A percentile compares a stretch with the other conserved stretches of the same genome.
These are phyloP conservation scores for Drosera capensis DNA, from an alignment of 148 eudicot genomes.

Conservation along the genomic window DNA sequence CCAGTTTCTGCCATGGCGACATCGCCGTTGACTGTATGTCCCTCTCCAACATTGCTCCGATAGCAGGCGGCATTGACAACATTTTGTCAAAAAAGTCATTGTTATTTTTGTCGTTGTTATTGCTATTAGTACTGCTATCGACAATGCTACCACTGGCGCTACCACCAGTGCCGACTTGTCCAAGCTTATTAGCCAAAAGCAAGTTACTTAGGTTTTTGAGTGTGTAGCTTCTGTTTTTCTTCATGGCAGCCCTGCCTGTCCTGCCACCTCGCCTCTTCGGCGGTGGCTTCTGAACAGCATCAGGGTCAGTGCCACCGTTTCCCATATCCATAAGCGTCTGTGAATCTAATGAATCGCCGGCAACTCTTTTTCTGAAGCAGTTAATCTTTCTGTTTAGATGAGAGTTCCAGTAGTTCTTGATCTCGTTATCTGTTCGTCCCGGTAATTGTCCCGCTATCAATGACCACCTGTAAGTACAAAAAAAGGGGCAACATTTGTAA, in stretches of 20 bases:
- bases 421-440: conserved; percentile 93
- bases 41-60: neutral
- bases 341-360: neutral
- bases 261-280: conserved; percentile 34
- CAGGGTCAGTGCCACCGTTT: no score
- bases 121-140: neutral
- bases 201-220: neutral
- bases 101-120: neutral
- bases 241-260: conserved; percentile 27
- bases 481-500: no score
- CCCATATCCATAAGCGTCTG: neutral
- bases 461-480: conserved; percentile 4
- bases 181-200: neutral
- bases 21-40: neutral
- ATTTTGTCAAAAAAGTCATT: neutral
- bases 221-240: conserved; percentile 19
- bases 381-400: conserved; percentile 52
- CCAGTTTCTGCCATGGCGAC: neutral
- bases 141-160: no score
- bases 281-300: neutral
- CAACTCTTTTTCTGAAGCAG: conserved; percentile 12
- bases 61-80: neutral
- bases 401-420: conserved; percentile 89
- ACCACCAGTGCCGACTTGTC: neutral
- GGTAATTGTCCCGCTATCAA: conserved; percentile 28